Conservation (phyloP, 495 filamentous ascomycete species). For the Penicillium paradoxum region DNA sequence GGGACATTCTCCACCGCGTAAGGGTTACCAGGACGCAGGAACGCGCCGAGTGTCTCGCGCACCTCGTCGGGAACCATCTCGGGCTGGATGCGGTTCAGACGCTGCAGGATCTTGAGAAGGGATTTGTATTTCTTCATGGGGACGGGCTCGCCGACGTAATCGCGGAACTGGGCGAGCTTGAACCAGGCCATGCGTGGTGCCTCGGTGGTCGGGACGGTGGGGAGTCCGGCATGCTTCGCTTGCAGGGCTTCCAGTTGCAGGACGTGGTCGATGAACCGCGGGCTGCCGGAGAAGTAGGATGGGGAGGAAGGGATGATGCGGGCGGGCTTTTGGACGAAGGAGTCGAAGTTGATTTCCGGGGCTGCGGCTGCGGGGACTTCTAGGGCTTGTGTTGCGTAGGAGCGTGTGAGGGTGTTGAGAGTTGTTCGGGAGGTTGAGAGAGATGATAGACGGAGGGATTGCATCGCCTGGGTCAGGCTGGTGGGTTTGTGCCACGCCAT, state of each 20-base stretch:
- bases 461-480: constrained; percentile 38
- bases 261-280: constrained; percentile 79
- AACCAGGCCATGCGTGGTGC: constrained; percentile 82
- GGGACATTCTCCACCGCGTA: constrained; percentile 55
- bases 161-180: constrained; percentile 68
- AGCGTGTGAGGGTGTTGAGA: constrained; percentile 16
- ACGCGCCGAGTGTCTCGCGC: constrained; percentile 54
- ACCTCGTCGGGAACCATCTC: constrained; percentile 68
- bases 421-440: constrained; percentile 11
- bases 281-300: constrained; percentile 87
- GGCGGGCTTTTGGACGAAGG: constrained; percentile 37
- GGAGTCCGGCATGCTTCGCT: constrained; percentile 65
- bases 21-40: constrained; percentile 71
- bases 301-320: constrained; percentile 79
- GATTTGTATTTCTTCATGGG: constrained; percentile 73
- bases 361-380: constrained; percentile 28
- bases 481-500: constrained; percentile 39
- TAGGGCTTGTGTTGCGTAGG: constrained; percentile 27
- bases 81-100: constrained; percentile 82
- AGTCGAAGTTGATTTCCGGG: constrained; percentile 41
- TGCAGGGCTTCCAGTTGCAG: constrained; percentile 66
- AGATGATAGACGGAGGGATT: constrained; percentile 29
- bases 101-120: constrained; percentile 68
- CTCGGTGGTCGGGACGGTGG: constrained; percentile 55
- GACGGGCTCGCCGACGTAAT: constrained; percentile 68